Base-by-base conservation (phyloP, 192 early-diverging fungal species). In the Coemansia sp. region DNA sequence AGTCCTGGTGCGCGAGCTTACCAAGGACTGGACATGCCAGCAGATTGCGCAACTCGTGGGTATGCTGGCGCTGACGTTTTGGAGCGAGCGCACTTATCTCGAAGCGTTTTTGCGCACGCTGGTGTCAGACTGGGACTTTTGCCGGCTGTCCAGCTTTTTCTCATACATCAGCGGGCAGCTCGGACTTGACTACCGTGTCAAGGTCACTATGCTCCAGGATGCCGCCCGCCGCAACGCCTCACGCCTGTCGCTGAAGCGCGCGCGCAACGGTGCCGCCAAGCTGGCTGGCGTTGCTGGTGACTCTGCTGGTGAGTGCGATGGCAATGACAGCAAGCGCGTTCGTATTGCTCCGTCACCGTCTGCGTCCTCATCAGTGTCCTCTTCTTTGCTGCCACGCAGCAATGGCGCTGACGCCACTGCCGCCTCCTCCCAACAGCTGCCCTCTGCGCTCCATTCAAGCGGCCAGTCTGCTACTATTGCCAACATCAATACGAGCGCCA, bases 51-150 rank as follows among this genome's bases (percentile, higher is more conserved):
- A 85, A 69, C 76, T 82, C 9, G 71, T 86, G 13, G 65, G 72
- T 32, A 74, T 77, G 68, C 77, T 86, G 36, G 64, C 77, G 11
- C 45, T 76, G 41, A 75, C 74, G 10, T 83, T 77, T 48, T 82
- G 75, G 77, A 66, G 71, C 66, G 75, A 77, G 29, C 67, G 75
- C 20, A 44, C 71, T 3, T 65, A 74, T 29, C 74, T 88, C 9
- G 81, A 83, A 24, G 71, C 77, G 38, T 83, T 89, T 46, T 48
- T 89, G 48, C 75, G 80, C 50, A 83, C 85, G 5, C 84, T 88
- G 31, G 84, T 86, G 6, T 77, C 84, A 8, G 84, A 87, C 69
- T 90, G 87, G 86, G 86, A 88, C 72, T 88, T 90, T 84, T 85
- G 81, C 65, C 82, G 85, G 48, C 62, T 87, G 53, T 82, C 88